Evolutionary conservation across 2,329 filamentous ascomycete genomes (phyloP), one percentile per base, ranked within the genome.

Genomic region (Alternaria brassicicola): DNA sequence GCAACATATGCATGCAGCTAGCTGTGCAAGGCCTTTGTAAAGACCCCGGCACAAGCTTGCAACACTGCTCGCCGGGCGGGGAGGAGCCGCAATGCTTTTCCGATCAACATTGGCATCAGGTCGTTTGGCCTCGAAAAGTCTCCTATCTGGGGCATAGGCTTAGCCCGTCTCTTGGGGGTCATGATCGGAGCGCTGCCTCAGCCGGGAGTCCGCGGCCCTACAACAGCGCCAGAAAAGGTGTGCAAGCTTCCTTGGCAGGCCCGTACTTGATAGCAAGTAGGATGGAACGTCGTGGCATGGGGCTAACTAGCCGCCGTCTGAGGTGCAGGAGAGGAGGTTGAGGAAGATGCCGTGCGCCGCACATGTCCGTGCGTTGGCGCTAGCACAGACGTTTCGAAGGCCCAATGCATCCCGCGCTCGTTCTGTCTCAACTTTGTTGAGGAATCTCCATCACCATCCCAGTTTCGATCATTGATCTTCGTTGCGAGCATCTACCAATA

Each of bases 241-340:
- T 48, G 59, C 50, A 57, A 50, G 49, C 39, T 51, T 39, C 8
- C 57, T 60, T 56, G 59, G 56, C 53, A 52, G 52, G 41, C n/a
- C 45, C 30, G 30, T 23, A n/a, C 25, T 47, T 46, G 33, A 43
- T 35, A 46, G 35, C 39, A 43, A 47, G 54, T 28, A 51, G 39
- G 33, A 38, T 52, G 47, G 38, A 39, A 52, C 41, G 49, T 62
- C 38, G 59, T 50, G 25, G 36, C 55, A 55, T 55, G 52, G 52
- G 55, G 43, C 55, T 45, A 51, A 41, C 48, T 46, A 48, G 36
- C 31, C 48, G 55, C 55, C 52, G 56, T 41, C 38, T 28, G 31
- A 54, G 42, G 50, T 42, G 47, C 19, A 55, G 30, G 41, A 52
- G 47, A 47, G 43, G 35, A 35, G 51, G 30, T 46, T 53, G 55